Percentiles rank a stretch among this genome's conserved stretches.
phyloP scores from a whole-genome alignment of 805 yeast genomes.

The Saccharomyces jurei region DNA sequence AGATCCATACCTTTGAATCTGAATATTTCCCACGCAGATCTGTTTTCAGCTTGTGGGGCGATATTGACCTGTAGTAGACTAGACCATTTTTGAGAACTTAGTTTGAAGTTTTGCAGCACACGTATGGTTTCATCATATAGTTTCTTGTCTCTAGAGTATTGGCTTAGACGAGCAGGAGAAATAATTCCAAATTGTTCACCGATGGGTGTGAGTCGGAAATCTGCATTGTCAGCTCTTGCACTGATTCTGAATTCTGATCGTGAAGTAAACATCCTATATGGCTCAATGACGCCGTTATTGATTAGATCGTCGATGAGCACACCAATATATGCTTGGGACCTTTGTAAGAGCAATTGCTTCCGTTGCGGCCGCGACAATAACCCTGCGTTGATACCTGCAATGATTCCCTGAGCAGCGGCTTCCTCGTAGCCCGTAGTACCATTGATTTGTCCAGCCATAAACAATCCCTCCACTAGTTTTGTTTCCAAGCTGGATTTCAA shows the following conservation, averaged over 20 bases:
- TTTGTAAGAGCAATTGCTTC: slow-evolving; percentile 45
- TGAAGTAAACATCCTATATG: slow-evolving; percentile 96
- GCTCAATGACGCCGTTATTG: slow-evolving; percentile 93
- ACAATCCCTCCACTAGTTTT: slow-evolving; percentile 67
- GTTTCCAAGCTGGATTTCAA: slow-evolving; percentile 73
- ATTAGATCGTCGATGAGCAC: slow-evolving; percentile 89
- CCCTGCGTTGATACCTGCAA: slow-evolving; percentile 96
- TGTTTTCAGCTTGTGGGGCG: slow-evolving; percentile 45
- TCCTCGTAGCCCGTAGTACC: slow-evolving; percentile 99
- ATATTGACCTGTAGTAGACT: slow-evolving; percentile 39
- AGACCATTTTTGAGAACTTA: slow-evolving; percentile 61
- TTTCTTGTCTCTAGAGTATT: slow-evolving; percentile 37
- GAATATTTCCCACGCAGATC: slow-evolving; percentile 65
- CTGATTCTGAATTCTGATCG: slow-evolving; percentile 88
- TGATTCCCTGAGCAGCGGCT: slow-evolving; percentile 92
- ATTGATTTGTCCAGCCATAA: slow-evolving; percentile 92
- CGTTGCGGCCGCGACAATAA: slow-evolving; percentile 32
- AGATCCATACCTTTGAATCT: slow-evolving; percentile 41
- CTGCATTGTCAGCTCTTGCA: slow-evolving; percentile 92
- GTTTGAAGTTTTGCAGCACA: slow-evolving; percentile 37
- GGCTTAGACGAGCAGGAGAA: slow-evolving; percentile 45
- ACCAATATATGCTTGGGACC: slow-evolving; percentile 87
- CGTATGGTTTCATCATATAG: slow-evolving; percentile 38
- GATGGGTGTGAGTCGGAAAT: slow-evolving; percentile 62
- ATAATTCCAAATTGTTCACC: slow-evolving; percentile 68